These are phyloP conservation scores for Hymenochaete sp. DNA, from an alignment of 1,284 basidiomycete genomes.

Conservation along the genomic window DNA sequence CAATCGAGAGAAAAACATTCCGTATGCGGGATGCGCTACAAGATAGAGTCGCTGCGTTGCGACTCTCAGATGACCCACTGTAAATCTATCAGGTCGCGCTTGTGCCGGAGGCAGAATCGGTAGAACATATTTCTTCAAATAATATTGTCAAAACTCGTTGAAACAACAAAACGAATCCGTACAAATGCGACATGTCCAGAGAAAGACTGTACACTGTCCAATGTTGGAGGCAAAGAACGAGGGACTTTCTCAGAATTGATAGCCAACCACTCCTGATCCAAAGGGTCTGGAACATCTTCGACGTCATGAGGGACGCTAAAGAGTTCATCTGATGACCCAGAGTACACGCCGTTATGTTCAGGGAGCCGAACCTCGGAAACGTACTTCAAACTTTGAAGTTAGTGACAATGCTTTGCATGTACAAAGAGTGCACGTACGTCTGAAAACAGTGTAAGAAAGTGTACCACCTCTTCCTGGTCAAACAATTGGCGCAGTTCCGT, in stretches of 20 bases:
- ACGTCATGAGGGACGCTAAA: neutral
- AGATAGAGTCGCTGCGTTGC: conserved; percentile 48
- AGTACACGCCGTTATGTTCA: neutral
- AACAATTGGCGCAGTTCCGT: conserved; percentile 9
- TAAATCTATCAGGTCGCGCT: conserved; percentile 37
- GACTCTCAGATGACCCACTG: conserved; percentile 43
- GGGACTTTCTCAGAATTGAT: neutral
- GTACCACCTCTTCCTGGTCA: conserved; percentile 13
- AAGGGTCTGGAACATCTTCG: neutral
- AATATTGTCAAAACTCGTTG: too few species aligned
- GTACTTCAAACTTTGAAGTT: neutral
- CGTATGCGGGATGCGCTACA: conserved; percentile 42
- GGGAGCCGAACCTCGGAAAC: conserved; percentile 11
- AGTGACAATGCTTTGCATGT: neutral
- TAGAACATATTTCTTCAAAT: conserved; percentile 34
- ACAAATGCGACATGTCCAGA: conserved; percentile 10
- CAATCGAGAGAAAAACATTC: conserved; percentile 34
- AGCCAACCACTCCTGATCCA: neutral
- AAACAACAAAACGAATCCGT: too few species aligned
- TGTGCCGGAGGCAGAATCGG: conserved; percentile 37
- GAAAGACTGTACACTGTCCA: neutral
- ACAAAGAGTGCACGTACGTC: conserved; percentile 1
- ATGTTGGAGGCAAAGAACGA: neutral
- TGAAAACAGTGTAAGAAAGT: conserved; percentile 8
- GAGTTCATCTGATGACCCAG: neutral